These are phyloP conservation scores for Lithospermum erythrorhizon DNA, from an alignment of 257 asterid species.

Conservation along the genomic window DNA sequence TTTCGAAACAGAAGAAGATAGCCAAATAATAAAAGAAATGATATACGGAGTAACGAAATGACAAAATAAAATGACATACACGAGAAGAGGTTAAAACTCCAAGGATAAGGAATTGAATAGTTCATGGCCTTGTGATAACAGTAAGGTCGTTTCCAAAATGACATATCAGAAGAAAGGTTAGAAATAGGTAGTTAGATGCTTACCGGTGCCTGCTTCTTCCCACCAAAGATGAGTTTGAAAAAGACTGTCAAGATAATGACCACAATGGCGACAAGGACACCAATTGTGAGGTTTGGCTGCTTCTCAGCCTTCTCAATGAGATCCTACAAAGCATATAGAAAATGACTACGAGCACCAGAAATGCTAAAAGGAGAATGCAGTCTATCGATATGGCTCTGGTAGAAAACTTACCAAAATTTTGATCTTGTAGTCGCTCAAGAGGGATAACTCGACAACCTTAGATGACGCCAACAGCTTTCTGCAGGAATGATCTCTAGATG, in stretches of 20 bases:
- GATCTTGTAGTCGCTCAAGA: slow-evolving; percentile 72
- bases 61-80: no score
- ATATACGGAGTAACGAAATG: no score
- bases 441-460: slow-evolving; percentile 79
- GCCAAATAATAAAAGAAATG: neutral
- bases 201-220: slow-evolving; percentile 70
- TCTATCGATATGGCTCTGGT: neutral
- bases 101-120: no score
- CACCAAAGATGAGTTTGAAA: slow-evolving; percentile 65
- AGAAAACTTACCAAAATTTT: slow-evolving; percentile 62
- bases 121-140: no score
- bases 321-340: slow-evolving; percentile 38
- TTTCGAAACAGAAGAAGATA: neutral
- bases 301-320: slow-evolving; percentile 76
- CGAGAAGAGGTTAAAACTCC: no score
- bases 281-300: slow-evolving; percentile 73
- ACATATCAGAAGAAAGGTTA: neutral
- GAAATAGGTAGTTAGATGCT: slow-evolving; percentile 11
- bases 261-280: slow-evolving; percentile 39
- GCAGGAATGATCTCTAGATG: slow-evolving; percentile 14
- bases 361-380: neutral
- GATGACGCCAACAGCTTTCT: slow-evolving; percentile 69
- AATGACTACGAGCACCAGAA: neutral
- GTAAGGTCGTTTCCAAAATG: no score
- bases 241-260: slow-evolving; percentile 49